Evolutionary conservation across 2,329 filamentous ascomycete species (phyloP).

Genomic region (Periconia macrospinosa): DNA sequence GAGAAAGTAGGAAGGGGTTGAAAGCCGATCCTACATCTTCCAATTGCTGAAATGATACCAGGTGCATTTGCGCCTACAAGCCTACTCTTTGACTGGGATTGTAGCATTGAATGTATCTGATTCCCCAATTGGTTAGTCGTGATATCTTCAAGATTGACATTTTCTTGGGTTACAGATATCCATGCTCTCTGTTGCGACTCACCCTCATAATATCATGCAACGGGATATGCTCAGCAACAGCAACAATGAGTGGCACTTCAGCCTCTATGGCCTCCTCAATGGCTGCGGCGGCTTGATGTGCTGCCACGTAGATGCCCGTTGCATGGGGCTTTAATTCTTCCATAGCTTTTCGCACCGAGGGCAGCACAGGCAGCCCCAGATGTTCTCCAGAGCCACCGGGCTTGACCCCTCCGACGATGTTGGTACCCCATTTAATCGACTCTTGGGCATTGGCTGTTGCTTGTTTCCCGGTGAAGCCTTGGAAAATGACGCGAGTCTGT

Average conservation of each 20-base stretch:
- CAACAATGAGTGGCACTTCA: slow-evolving; percentile 75
- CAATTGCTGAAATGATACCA: slow-evolving; percentile 74
- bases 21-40: slow-evolving; percentile 72
- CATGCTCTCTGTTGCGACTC: slow-evolving; percentile 20
- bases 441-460: slow-evolving; percentile 77
- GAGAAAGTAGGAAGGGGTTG: slow-evolving; percentile 74
- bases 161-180: neutral
- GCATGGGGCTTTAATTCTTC: slow-evolving; percentile 73
- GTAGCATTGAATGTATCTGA: slow-evolving; percentile 69
- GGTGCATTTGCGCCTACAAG: slow-evolving; percentile 81
- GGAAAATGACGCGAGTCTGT: slow-evolving; percentile 69
- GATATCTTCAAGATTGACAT: neutral
- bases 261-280: slow-evolving; percentile 81
- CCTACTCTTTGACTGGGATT: slow-evolving; percentile 70
- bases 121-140: slow-evolving; percentile 3
- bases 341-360: slow-evolving; percentile 69
- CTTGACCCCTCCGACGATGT: slow-evolving; percentile 77
- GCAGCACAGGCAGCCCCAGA: slow-evolving; percentile 71
- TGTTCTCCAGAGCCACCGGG: slow-evolving; percentile 72
- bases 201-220: slow-evolving; percentile 76
- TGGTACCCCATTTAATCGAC: slow-evolving; percentile 76
- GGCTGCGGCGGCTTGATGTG: slow-evolving; percentile 70
- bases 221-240: slow-evolving; percentile 79
- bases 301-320: slow-evolving; percentile 78
- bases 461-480: slow-evolving; percentile 69